Base-by-base conservation (phyloP, 2,329 filamentous ascomycete genomes). In the Hymenoscyphus linearis region DNA sequence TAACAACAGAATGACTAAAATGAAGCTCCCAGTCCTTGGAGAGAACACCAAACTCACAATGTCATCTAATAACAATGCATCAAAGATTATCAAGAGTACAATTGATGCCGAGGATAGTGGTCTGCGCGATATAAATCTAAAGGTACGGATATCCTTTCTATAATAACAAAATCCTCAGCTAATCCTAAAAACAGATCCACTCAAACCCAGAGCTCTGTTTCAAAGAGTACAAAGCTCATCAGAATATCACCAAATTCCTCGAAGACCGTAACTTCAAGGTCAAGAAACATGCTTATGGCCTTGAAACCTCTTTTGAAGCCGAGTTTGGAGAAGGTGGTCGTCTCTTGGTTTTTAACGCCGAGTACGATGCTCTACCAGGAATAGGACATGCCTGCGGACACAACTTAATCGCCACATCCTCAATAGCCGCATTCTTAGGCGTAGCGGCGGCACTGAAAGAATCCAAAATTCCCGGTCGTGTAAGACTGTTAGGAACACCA, bases 301-400 rank as follows among this genome's bases (percentile, higher is more conserved):
- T 85, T 0, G 73, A 77, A 12, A 85, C 82, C 0, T 75, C 80
- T 1, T 85, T 85, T 64, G 76, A 77, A 40, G 78, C 76, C 13
- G 71, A 76, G 14, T 71, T 72, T 40, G 73, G 76, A 13, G 68
- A 71, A 14, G 81, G 81, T 2, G 77, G 78, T 2, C 74, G 75
- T 1, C 71, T 78, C 1, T 68, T 79, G 22, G 69, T 75, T 6
- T 74, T 76, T 63, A 78, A 77, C 62, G 76, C 75, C 40, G 78
- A 81, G 67, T 80, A 81, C 58, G 79, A 82, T 61, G 79, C 79
- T 1, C 68, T 78, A 0, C 75, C 76, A 1, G 70, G 67, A 7
- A 73, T 77, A 5, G 76, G 76, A 6, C 76, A 78, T 64, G 75
- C 74, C 6, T 78, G 76, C 57, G 76, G 76, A 0, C 76, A 78